These are phyloP conservation scores for Chaetoscypha palmicola DNA, from an alignment of 2,329 filamentous ascomycete species.

Conservation along the genomic window DNA sequence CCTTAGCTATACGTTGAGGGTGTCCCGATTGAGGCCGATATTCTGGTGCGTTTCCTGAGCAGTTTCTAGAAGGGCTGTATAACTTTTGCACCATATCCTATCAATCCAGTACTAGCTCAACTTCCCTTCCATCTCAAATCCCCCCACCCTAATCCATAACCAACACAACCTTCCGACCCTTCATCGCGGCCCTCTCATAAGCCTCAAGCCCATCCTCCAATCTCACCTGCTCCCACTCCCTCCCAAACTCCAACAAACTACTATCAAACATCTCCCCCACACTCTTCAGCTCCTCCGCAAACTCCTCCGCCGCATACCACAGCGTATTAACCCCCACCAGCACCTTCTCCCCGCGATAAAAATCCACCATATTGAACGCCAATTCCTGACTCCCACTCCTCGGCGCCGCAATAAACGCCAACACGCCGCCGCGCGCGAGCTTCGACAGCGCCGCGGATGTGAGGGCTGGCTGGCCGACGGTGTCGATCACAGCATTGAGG, in stretches of 20 bases:
- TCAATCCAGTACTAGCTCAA: too few species aligned
- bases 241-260: constrained; percentile 8
- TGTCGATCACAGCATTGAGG: constrained; percentile 24
- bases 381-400: constrained; percentile 17
- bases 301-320: constrained; percentile 17
- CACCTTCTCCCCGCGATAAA: constrained; percentile 22
- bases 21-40: too few species aligned
- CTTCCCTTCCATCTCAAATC: too few species aligned
- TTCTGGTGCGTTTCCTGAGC: too few species aligned
- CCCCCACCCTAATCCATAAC: constrained; percentile 14
- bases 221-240: constrained; percentile 17
- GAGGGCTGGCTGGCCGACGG: constrained; percentile 22
- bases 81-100: too few species aligned
- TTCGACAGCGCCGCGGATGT: constrained; percentile 16
- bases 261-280: constrained; percentile 33
- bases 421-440: constrained; percentile 16
- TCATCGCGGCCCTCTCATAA: constrained; percentile 19
- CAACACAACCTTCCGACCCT: constrained; percentile 22
- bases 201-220: constrained; percentile 20
- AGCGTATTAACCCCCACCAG: constrained; percentile 23
- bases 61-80: too few species aligned
- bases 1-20: too few species aligned
- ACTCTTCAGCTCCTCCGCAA: constrained; percentile 36
- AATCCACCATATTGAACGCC: constrained; percentile 22
- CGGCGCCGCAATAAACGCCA: constrained; percentile 23